These are phyloP conservation scores for Mucor circinelloides DNA, from an alignment of 371 early-diverging fungal genomes.

Conservation along the genomic window DNA sequence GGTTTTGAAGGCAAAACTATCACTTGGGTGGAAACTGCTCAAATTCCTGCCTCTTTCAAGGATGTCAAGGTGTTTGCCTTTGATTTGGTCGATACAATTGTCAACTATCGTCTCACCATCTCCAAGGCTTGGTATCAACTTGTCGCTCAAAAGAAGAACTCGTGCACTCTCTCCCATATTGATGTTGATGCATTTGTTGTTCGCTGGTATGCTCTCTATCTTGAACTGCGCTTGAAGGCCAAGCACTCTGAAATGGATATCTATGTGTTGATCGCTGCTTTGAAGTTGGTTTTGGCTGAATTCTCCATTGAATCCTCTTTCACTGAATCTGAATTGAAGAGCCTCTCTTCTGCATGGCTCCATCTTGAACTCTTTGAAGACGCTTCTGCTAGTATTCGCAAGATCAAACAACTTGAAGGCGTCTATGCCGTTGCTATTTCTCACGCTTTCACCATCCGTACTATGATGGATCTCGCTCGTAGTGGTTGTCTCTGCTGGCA, in stretches of 20 bases:
- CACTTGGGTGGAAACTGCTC: slow-evolving; percentile 39
- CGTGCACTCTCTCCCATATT: slow-evolving; percentile 19
- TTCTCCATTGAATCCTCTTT: slow-evolving; percentile 23
- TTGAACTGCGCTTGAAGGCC: slow-evolving; percentile 19
- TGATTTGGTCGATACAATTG: slow-evolving; percentile 40
- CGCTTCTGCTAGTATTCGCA: slow-evolving; percentile 34
- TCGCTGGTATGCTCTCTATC: slow-evolving; percentile 40
- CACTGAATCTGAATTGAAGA: slow-evolving; percentile 24
- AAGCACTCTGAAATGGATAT: slow-evolving; percentile 22
- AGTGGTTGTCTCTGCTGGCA: slow-evolving; percentile 48
- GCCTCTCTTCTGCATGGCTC: slow-evolving; percentile 33
- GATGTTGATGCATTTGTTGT: slow-evolving; percentile 25
- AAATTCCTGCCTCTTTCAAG: slow-evolving; percentile 36
- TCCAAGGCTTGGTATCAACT: slow-evolving; percentile 23
- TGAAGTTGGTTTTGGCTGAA: slow-evolving; percentile 30
- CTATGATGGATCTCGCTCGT: slow-evolving; percentile 45
- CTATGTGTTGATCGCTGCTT: slow-evolving; percentile 22
- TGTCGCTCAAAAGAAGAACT: slow-evolving; percentile 2
- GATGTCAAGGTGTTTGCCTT: slow-evolving; percentile 41
- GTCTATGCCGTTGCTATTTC: slow-evolving; percentile 42
- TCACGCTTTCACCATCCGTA: slow-evolving; percentile 34
- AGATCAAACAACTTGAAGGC: slow-evolving; percentile 37
- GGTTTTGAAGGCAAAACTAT: slow-evolving; percentile 46
- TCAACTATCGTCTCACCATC: slow-evolving; percentile 34
- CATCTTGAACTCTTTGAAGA: slow-evolving; percentile 36